These are phyloP conservation scores for Sophora flavescens DNA, from an alignment of 306 rosid species.

Conservation along the genomic window DNA sequence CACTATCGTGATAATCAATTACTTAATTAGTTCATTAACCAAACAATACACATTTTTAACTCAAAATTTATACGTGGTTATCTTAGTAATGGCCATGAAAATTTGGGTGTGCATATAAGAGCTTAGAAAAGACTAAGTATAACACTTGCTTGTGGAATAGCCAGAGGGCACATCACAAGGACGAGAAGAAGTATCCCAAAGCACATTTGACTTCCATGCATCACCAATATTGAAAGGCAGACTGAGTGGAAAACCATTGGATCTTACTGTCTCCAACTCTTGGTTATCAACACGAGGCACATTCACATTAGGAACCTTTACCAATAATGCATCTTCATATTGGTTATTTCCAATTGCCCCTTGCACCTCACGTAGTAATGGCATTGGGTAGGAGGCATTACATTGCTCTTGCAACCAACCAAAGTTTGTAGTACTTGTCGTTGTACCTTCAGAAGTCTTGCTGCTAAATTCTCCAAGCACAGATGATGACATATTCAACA, in stretches of 20 bases:
- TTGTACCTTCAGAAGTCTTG: constrained; percentile 24
- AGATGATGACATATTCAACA: constrained; percentile 77
- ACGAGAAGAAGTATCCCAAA: constrained; percentile 72
- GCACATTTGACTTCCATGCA: constrained; percentile 66
- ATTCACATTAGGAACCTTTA: constrained; percentile 45
- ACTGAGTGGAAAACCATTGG: constrained; percentile 55
- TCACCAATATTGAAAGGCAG: constrained; percentile 50
- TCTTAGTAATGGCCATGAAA: no score
- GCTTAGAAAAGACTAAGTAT: constrained; percentile 33
- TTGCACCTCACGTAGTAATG: constrained; percentile 43
- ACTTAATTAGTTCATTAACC: no score
- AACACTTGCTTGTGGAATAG: constrained; percentile 58
- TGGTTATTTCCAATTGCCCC: constrained; percentile 6
- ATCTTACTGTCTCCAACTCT: constrained; percentile 50
- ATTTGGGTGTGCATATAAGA: no score
- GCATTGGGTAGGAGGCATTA: constrained; percentile 53
- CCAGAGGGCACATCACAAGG: constrained; percentile 62
- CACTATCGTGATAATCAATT: no score
- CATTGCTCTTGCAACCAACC: constrained; percentile 48
- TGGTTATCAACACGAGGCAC: constrained; percentile 43
- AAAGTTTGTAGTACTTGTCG: constrained; percentile 29
- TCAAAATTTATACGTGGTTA: no score
- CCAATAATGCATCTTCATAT: constrained; percentile 24
- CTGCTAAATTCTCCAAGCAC: constrained; percentile 56
- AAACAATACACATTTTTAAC: no score